Evolutionary conservation across 768 basidiomycete genomes (phyloP).

Genomic region (Collybia mongolica): DNA sequence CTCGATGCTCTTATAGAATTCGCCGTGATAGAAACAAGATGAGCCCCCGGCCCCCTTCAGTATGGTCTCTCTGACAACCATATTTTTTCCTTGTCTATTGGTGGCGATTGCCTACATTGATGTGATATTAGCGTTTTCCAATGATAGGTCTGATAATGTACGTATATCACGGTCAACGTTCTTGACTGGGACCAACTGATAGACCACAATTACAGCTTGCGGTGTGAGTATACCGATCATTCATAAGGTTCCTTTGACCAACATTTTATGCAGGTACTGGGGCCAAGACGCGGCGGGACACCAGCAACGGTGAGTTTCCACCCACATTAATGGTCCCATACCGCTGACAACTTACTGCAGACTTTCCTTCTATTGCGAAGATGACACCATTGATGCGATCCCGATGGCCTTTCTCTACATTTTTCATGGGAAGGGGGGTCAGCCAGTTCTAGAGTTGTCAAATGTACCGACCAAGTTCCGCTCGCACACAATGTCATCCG

Average conservation of each 20-base stretch:
- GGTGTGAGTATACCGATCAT: slow-evolving; percentile 22
- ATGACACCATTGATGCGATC: slow-evolving; percentile 60
- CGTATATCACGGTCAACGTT: not conserved
- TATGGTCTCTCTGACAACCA: slow-evolving; percentile 11
- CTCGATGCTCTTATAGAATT: slow-evolving; percentile 9
- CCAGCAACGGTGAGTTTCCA: slow-evolving; percentile 30
- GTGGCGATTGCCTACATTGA: slow-evolving; percentile 9
- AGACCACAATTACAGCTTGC: slow-evolving; percentile 26
- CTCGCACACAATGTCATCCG: not conserved
- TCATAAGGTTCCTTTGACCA: not conserved
- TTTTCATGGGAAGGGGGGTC: slow-evolving; percentile 59
- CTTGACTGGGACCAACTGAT: not conserved
- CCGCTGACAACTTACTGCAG: slow-evolving; percentile 16
- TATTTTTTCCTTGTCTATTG: slow-evolving; percentile 10
- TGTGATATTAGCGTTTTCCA: slow-evolving; percentile 29
- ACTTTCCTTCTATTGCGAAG: slow-evolving; percentile 61
- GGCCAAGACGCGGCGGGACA: slow-evolving; percentile 38
- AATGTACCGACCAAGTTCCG: slow-evolving; percentile 38
- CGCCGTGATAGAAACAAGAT: not conserved
- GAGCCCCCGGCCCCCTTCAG: slow-evolving; percentile 1
- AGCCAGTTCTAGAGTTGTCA: slow-evolving; percentile 60
- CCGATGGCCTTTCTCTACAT: slow-evolving; percentile 60
- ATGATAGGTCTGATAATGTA: slow-evolving; percentile 36
- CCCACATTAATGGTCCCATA: no score
- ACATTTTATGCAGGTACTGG: slow-evolving; percentile 31